These are phyloP conservation scores for Leptographium flavum DNA, from an alignment of 2,329 filamentous ascomycete genomes.

Conservation along the genomic window DNA sequence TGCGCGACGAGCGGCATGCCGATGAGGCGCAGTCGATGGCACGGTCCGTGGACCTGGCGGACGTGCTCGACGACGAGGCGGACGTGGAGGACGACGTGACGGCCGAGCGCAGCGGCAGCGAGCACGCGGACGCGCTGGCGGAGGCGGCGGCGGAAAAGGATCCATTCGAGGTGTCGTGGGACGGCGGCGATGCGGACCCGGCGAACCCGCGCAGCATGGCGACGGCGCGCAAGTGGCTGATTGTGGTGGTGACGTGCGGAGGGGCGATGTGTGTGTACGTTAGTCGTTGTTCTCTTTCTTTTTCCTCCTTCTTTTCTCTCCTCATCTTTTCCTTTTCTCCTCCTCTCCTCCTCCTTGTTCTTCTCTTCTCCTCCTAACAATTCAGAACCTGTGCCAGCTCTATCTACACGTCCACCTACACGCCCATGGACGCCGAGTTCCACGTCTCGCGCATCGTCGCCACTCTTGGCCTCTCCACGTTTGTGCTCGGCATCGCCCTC, in stretches of 20 bases:
- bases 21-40: neutral
- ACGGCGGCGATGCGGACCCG: constrained; percentile 56
- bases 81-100: neutral
- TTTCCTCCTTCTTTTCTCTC: neutral
- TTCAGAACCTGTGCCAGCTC: constrained; percentile 51
- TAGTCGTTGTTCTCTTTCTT: neutral
- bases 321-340: neutral
- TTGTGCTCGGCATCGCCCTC: constrained; percentile 59
- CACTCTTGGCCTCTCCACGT: constrained; percentile 68
- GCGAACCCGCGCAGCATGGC: constrained; percentile 58
- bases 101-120: neutral
- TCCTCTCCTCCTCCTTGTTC: no score
- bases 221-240: constrained; percentile 58
- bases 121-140: no score
- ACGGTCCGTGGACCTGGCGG: neutral
- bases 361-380: neutral
- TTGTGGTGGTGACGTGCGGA: constrained; percentile 58
- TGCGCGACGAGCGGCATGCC: neutral
- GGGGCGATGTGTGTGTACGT: constrained; percentile 76
- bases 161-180: constrained; percentile 59
- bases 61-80: no score
- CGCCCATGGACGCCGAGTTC: constrained; percentile 63
- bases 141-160: constrained; percentile 18
- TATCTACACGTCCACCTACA: constrained; percentile 77
- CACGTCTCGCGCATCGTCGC: constrained; percentile 55